These are phyloP conservation scores for Letharia columbiana DNA, from an alignment of 495 filamentous ascomycete genomes.

Conservation along the genomic window DNA sequence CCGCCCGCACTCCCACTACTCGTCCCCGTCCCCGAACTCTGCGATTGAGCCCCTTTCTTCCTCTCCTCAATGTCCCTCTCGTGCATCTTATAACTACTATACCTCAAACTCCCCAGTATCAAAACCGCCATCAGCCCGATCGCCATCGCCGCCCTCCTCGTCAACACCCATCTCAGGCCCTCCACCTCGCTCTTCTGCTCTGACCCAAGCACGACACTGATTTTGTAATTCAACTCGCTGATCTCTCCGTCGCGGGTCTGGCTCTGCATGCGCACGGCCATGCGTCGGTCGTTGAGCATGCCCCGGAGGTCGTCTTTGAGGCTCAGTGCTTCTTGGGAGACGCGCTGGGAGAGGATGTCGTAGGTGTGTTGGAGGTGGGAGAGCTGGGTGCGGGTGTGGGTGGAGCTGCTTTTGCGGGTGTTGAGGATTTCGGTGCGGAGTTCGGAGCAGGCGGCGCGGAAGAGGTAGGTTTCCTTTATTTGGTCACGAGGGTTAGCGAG, in stretches of 20 bases:
- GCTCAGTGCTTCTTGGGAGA: slow-evolving; percentile 68
- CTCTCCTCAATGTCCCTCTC: slow-evolving; percentile 18
- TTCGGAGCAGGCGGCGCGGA: slow-evolving; percentile 89
- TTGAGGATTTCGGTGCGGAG: slow-evolving; percentile 53
- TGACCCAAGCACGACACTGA: slow-evolving; percentile 74
- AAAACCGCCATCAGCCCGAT: slow-evolving; percentile 41
- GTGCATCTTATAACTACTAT: slow-evolving; percentile 25
- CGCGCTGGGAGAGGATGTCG: slow-evolving; percentile 77
- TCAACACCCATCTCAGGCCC: slow-evolving; percentile 81
- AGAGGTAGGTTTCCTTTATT: slow-evolving; percentile 71
- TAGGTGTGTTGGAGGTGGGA: slow-evolving; percentile 83
- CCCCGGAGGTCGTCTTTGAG: slow-evolving; percentile 88
- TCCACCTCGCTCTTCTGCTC: slow-evolving; percentile 88
- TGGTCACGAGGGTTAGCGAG: neutral
- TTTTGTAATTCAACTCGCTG: slow-evolving; percentile 89
- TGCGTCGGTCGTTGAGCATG: slow-evolving; percentile 93
- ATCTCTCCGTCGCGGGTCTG: slow-evolving; percentile 73
- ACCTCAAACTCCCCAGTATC: slow-evolving; percentile 26
- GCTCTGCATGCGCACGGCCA: slow-evolving; percentile 80
- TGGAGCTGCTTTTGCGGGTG: slow-evolving; percentile 46
- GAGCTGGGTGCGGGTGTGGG: slow-evolving; percentile 67
- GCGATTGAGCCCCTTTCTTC: slow-evolving; percentile 1
- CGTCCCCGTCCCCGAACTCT: neutral
- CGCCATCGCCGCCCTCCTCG: slow-evolving; percentile 73
- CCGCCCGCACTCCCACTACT: neutral